Evolutionary conservation across 1,284 basidiomycete species (phyloP).

Genomic region (Grifola frondosa): DNA sequence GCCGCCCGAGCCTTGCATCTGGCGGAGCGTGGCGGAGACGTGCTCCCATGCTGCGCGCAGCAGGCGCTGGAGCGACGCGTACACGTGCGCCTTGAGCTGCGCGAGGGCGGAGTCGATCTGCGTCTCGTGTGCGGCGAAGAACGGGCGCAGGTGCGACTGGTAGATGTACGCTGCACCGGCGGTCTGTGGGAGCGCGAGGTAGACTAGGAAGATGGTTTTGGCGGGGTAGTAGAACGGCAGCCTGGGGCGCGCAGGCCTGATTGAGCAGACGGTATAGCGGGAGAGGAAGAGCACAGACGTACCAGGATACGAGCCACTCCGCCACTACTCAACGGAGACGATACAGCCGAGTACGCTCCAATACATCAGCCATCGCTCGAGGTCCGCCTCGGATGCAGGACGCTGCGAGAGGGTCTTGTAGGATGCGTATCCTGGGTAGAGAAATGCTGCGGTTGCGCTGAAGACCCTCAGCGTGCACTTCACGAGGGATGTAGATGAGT

Average conservation of each 20-base stretch:
- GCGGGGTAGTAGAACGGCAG: constrained; percentile 85
- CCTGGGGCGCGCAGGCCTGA: constrained; percentile 44
- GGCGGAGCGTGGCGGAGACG: constrained; percentile 46
- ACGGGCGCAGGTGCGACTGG: constrained; percentile 71
- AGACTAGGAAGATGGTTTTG: constrained; percentile 85
- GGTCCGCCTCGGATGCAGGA: constrained; percentile 73
- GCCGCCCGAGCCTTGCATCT: constrained; percentile 24
- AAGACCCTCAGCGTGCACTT: constrained; percentile 6
- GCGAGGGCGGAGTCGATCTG: constrained; percentile 80
- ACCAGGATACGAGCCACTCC: constrained; percentile 86
- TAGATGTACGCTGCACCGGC: constrained; percentile 83
- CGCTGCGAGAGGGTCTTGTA: constrained; percentile 82
- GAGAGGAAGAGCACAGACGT: constrained; percentile 27
- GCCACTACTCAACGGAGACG: constrained; percentile 73
- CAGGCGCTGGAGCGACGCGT: constrained; percentile 64
- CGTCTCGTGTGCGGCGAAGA: constrained; percentile 73
- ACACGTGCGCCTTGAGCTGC: constrained; percentile 56
- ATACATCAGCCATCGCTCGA: constrained; percentile 89
- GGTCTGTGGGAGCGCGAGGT: constrained; percentile 88
- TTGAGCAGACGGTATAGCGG: not conserved
- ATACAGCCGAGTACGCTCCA: constrained; percentile 84
- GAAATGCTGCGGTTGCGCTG: constrained; percentile 68
- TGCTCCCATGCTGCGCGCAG: constrained; percentile 63
- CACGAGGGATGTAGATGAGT: not conserved
- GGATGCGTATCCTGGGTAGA: constrained; percentile 84